phyloP scores from a whole-genome alignment of 805 yeast species.

The Saccharomycopsis javanensis region DNA sequence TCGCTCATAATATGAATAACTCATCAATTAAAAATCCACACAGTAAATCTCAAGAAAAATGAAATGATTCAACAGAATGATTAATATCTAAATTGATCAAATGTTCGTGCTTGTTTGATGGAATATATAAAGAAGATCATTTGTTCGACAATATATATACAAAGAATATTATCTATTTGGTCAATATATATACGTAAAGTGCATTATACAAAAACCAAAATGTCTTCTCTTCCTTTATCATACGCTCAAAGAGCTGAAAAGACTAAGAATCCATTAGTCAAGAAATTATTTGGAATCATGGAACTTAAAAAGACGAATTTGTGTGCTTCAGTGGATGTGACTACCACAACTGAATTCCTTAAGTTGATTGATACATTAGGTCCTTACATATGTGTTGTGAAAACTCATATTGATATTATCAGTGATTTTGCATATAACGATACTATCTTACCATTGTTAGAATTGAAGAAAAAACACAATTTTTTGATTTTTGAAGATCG shows the following conservation, averaged over 20 bases:
- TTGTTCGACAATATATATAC: no score
- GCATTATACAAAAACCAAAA: background rate
- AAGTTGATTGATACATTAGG: constrained; percentile 69
- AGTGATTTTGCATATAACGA: constrained; percentile 79
- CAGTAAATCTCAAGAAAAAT: no score
- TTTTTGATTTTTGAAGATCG: constrained; percentile 94
- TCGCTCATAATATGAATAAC: background rate
- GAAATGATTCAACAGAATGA: no score
- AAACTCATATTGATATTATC: constrained; percentile 90
- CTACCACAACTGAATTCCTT: constrained; percentile 67
- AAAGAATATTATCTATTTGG: no score
- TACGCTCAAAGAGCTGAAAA: constrained; percentile 60
- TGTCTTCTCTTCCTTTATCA: constrained; percentile 22
- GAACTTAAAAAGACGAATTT: constrained; percentile 73
- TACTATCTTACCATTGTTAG: constrained; percentile 67
- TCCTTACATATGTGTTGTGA: constrained; percentile 83
- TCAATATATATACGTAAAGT: no score
- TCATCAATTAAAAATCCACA: background rate
- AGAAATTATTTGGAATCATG: constrained; percentile 63
- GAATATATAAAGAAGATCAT: no score
- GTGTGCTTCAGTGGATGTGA: constrained; percentile 91
- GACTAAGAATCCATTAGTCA: constrained; percentile 75
- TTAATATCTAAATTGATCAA: no score
- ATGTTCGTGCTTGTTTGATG: no score
- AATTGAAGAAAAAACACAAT: constrained; percentile 67